These are phyloP conservation scores for Apiospora phragmitis DNA, from an alignment of 2,329 filamentous ascomycete species.

Conservation along the genomic window DNA sequence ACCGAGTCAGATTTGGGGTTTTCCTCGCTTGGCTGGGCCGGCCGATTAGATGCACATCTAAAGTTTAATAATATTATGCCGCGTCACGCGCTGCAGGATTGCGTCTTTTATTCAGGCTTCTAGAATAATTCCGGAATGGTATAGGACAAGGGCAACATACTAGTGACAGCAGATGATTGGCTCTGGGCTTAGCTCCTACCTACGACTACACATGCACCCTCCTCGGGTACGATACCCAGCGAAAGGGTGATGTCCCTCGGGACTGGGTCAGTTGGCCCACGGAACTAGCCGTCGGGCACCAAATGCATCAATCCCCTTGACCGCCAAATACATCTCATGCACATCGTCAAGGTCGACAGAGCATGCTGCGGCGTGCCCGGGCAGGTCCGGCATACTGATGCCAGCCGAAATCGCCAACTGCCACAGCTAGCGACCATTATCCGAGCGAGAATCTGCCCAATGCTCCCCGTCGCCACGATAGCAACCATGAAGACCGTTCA, in stretches of 20 bases:
- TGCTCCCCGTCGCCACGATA: neutral
- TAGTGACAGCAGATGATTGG: neutral
- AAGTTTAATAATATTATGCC: neutral
- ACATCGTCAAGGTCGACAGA: no score
- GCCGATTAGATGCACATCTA: neutral
- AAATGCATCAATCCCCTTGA: neutral
- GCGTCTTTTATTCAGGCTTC: neutral
- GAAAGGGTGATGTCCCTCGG: no score
- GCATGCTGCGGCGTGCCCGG: no score
- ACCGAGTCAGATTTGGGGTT: neutral
- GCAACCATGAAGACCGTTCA: neutral
- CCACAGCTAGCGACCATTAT: neutral
- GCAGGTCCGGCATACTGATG: no score
- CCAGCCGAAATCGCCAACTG: neutral
- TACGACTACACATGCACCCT: no score
- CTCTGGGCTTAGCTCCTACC: no score
- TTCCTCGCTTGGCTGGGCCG: neutral
- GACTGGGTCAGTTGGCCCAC: neutral
- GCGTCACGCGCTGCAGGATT: neutral
- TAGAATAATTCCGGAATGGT: neutral
- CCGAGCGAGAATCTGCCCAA: neutral
- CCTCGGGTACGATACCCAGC: no score
- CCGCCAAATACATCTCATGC: no score
- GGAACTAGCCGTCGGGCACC: neutral
- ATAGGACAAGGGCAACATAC: no score